Percentiles rank a stretch among this genome's conserved stretches.
These are phyloP conservation scores for Akanthomyces uredinophilus DNA, from an alignment of 2,329 filamentous ascomycete species.

Conservation along the genomic window DNA sequence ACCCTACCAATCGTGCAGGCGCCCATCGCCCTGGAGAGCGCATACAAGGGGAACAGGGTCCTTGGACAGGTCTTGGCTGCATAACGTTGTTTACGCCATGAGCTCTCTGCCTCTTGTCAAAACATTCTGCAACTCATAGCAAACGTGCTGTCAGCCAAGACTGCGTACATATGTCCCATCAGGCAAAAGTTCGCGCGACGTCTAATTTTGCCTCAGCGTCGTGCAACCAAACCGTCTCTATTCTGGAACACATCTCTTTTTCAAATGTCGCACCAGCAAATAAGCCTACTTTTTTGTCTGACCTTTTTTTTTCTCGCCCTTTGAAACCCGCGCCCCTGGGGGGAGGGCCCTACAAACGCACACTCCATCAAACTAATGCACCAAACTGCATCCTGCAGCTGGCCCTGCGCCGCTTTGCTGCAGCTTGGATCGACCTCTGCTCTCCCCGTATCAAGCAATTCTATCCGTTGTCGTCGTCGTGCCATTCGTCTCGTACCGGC, in stretches of 20 bases:
- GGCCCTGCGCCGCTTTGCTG: slow-evolving; percentile 1
- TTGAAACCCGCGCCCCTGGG: not conserved
- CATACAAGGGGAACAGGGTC: not conserved
- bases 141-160: not conserved
- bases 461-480: not conserved
- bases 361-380: not conserved
- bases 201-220: not conserved
- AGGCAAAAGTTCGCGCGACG: not conserved
- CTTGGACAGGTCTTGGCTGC: slow-evolving; percentile 7
- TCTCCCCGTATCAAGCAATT: slow-evolving; percentile 9
- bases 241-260: no score
- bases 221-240: not conserved
- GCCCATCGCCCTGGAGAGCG: slow-evolving; percentile 1
- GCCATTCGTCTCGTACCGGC: not conserved
- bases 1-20: not conserved
- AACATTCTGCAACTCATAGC: no score
- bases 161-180: not conserved
- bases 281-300: not conserved
- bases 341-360: not conserved
- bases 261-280: not conserved
- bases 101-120: no score
- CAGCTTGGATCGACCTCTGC: slow-evolving; percentile 4
- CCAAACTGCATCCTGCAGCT: not conserved
- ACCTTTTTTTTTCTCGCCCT: not conserved
- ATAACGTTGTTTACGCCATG: not conserved